These are phyloP conservation scores for Barnettozyma californica DNA, from an alignment of 805 yeast genomes.

Conservation along the genomic window DNA sequence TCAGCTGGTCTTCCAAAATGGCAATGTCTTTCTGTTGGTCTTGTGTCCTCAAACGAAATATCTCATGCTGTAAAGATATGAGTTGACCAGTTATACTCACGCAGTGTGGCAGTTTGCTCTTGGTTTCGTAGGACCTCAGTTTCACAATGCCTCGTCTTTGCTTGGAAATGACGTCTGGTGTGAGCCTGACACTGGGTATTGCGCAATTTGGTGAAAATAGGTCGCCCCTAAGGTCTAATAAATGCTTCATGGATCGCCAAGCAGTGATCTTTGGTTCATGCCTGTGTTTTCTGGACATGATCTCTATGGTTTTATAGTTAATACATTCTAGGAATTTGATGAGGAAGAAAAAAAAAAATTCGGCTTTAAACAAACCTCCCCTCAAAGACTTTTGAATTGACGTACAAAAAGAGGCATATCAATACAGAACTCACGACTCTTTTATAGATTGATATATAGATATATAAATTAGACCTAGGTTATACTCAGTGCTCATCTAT, in stretches of 20 bases:
- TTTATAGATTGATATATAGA: too few relatives aligned
- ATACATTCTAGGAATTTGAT: neutral
- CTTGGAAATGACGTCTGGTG: neutral
- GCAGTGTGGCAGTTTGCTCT: slow-evolving; percentile 15
- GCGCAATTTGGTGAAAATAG: slow-evolving; percentile 10
- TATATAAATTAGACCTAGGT: too few relatives aligned
- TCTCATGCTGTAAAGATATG: slow-evolving; percentile 7
- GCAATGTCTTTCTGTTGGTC: neutral
- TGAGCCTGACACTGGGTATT: neutral
- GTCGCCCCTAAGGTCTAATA: slow-evolving; percentile 11
- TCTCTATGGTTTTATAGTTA: neutral
- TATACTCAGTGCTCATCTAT: too few relatives aligned
- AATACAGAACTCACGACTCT: too few relatives aligned
- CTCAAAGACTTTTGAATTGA: too few relatives aligned
- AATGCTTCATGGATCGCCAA: slow-evolving; percentile 11
- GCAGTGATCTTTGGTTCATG: slow-evolving; percentile 2
- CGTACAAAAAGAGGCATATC: too few relatives aligned
- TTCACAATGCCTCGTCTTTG: slow-evolving; percentile 10
- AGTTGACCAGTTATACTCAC: slow-evolving; percentile 17
- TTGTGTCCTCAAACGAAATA: neutral
- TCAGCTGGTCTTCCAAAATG: slow-evolving; percentile 2
- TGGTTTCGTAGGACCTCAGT: slow-evolving; percentile 14
- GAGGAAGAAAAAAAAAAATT: neutral
- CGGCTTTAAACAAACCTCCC: too few relatives aligned
- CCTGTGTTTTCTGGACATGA: neutral